Base-by-base conservation (phyloP, 2,329 filamentous ascomycete genomes). In the Teratosphaeria viscida region DNA sequence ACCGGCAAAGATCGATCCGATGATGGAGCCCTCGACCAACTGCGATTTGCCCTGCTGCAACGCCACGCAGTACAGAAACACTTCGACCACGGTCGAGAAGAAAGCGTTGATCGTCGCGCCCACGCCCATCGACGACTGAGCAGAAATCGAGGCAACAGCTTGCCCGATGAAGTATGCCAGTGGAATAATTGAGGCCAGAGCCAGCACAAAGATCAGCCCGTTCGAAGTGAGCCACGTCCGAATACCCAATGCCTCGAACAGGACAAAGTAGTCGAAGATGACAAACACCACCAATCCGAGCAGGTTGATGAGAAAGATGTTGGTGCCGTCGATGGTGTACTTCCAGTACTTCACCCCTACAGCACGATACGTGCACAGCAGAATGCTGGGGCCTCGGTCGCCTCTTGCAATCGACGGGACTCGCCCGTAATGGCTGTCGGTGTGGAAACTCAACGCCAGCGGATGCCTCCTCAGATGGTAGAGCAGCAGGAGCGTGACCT, bases 101-200 rank as follows among this genome's bases (percentile, higher is more conserved):
- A 99, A 95, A 54, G 94, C 94, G 68, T 99, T 99, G 78, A 97
- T 89, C 35, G 92, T 95, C 32, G 94, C 94, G 71, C 94, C 94
- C 8, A 99, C 81, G 29, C 94, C 94, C 94, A 99, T 99, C 5
- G 92, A 96, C 1, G 92, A 97, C 73, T 99, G 94, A 1, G 94
- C 94, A 10, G 94, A 99, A 67, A 99, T 99, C 57, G 94, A 99
- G 2, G 94, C 94, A 54, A 99, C 94, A 43, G 94, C 94, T 76
- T 99, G 94, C 1, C 94, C 94, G 66, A 99, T 99, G 73, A 99
- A 99, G 76, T 99, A 99, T 14, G 94, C 94, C 58, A 99, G 76
- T 2, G 94, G 94, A 55, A 99, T 96, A 72, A 99, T 95, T 53
- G 94, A 97, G 61, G 95, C 79, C 14, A 99, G 76, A 3, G 88